A percentile compares a stretch with the other conserved stretches of the same genome.
These are phyloP conservation scores for Leucosporidium yakuticum DNA, from an alignment of 768 basidiomycete genomes.

Conservation along the genomic window DNA sequence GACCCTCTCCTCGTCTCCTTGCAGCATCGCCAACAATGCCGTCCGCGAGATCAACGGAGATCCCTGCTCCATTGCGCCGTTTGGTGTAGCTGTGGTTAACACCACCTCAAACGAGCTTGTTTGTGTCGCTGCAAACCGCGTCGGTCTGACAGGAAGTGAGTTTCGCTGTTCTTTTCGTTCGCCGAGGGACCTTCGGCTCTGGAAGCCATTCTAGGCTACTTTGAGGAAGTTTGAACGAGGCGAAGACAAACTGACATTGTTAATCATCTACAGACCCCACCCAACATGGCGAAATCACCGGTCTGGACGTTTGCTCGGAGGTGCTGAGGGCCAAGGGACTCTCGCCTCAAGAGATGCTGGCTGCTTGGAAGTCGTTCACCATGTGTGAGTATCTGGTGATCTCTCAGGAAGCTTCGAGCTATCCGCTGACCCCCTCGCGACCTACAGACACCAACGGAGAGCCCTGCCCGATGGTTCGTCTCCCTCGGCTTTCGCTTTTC, in stretches of 20 bases:
- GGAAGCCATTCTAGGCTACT: no score
- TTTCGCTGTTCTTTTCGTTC: neutral
- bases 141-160: slow-evolving; percentile 38
- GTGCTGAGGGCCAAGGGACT: slow-evolving; percentile 33
- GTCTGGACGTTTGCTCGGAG: slow-evolving; percentile 38
- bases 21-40: slow-evolving; percentile 1
- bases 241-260: no score
- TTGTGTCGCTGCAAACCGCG: slow-evolving; percentile 37
- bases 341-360: slow-evolving; percentile 35
- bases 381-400: slow-evolving; percentile 14
- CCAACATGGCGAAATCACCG: slow-evolving; percentile 39
- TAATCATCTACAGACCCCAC: slow-evolving; percentile 31
- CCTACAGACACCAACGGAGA: slow-evolving; percentile 37
- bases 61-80: slow-evolving; percentile 37
- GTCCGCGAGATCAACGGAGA: slow-evolving; percentile 32
- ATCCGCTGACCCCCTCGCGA: no score
- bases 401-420: neutral
- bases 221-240: no score
- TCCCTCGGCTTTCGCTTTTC: neutral
- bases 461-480: slow-evolving; percentile 29
- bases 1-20: neutral
- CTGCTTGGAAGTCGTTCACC: slow-evolving; percentile 35
- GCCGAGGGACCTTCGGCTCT: no score
- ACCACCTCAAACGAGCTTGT: slow-evolving; percentile 39
- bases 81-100: slow-evolving; percentile 39